Base-by-base conservation (phyloP, 2,329 filamentous ascomycete genomes). In the Venturia pyrina region DNA sequence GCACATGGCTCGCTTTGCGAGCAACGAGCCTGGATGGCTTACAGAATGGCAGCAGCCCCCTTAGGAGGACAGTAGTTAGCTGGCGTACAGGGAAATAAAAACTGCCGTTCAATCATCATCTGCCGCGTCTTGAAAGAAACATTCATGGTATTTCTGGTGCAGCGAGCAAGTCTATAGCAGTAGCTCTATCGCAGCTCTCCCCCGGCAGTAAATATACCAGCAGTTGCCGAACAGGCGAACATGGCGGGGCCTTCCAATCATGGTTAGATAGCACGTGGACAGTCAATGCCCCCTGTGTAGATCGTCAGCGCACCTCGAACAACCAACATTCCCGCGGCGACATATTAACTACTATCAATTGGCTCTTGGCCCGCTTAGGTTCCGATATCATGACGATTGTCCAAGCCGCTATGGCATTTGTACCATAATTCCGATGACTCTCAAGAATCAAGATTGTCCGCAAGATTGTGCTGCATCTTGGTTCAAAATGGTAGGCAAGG, bases 1-100 rank as follows among this genome's bases (percentile, higher is more conserved):
- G 41, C 28, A 19, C 19, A 24, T 65, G 48, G 63, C 32, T 46
- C 53, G 34, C 63, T 65, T 64, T 32, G 48, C 48, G 50, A 34
- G 63, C 63, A 65, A 65, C 43, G 37, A 59, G 44, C 63, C 44
- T 28, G 48, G 21, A 43, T 34, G 53, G 48, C 53, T 65, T 65
- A 44, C 53, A 65, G 50, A 65, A 28, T 65, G 63, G 53, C 53
- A 65, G 50, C 34, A 53, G 28, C 43, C 43, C 43, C 32, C 21
- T 21, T 37, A 8, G 53, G 13, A 57, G 53, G 37, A 44, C 48
- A 65, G n/a, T 62, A 62, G 60, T 62, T 62, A 62, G 60, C 60
- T 19, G 60, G 43, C 60, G 60, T 46, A 46, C 37, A 62, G 34
- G 60, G 60, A 43, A 44, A 62, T 44, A 17, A 61, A 62, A 62